Conservation (phyloP, 1,284 basidiomycete genomes). For the Cryptococcus sp. region DNA sequence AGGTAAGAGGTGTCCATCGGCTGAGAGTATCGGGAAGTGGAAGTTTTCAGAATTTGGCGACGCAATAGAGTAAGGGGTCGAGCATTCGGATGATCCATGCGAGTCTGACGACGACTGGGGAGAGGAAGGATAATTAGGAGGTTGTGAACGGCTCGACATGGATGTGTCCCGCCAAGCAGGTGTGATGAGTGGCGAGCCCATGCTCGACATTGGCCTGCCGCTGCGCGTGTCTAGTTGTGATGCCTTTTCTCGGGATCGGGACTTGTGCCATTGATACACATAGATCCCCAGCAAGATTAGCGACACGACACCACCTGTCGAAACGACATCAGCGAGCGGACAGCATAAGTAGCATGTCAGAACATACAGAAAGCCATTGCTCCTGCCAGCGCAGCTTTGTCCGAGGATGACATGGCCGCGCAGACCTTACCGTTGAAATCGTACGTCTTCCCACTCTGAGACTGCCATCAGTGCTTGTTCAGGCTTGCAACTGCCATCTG, state of each 20-base stretch:
- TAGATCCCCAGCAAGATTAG: conserved; percentile 15
- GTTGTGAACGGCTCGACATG: conserved; percentile 5
- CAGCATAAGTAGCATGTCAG: neutral
- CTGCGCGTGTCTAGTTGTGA: neutral
- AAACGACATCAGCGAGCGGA: too few species aligned
- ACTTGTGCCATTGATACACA: conserved; percentile 5
- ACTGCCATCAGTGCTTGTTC: neutral
- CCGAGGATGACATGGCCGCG: conserved; percentile 20
- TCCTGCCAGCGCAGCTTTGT: conserved; percentile 12
- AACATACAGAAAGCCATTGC: too few species aligned
- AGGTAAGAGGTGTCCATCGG: conserved; percentile 38
- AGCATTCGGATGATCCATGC: conserved; percentile 10
- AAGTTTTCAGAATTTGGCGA: conserved; percentile 33
- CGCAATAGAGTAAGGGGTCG: conserved; percentile 16
- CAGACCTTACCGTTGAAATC: conserved; percentile 37
- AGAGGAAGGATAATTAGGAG: conserved; percentile 7
- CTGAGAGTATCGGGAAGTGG: conserved; percentile 42
- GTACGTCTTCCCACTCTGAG: conserved; percentile 31
- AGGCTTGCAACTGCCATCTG: too few species aligned
- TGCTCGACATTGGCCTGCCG: conserved; percentile 17
- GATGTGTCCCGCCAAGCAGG: conserved; percentile 4
- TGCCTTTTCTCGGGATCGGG: conserved; percentile 4
- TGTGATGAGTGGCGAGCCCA: conserved; percentile 18
- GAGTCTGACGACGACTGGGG: conserved; percentile 6
- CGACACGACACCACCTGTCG: conserved; percentile 21